These are phyloP conservation scores for Serendipita sp. DNA, from an alignment of 768 basidiomycete species.

Conservation along the genomic window DNA sequence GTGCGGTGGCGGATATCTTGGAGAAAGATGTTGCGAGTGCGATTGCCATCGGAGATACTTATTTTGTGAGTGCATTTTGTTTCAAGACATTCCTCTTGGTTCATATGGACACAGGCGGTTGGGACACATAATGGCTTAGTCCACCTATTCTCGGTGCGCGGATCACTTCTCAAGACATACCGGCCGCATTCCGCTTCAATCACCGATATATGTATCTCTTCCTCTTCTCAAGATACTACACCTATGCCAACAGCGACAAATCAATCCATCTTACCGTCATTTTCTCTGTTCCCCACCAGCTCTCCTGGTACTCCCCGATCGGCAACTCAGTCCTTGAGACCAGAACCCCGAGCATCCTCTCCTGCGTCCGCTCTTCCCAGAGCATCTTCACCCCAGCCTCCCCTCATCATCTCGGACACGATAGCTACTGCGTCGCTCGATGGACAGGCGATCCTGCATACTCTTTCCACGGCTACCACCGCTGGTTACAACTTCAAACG, in stretches of 20 bases:
- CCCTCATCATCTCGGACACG: conserved; percentile 12
- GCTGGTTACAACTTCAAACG: conserved; percentile 85
- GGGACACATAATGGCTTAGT: conserved; percentile 92
- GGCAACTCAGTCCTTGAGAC: background rate
- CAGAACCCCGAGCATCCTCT: background rate
- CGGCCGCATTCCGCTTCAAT: conserved; percentile 82
- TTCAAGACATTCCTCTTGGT: conserved; percentile 5
- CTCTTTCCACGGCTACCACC: conserved; percentile 58
- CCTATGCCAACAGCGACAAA: background rate
- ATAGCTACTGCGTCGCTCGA: conserved; percentile 1
- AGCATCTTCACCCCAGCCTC: background rate
- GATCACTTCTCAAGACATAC: conserved; percentile 74
- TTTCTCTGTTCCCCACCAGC: background rate
- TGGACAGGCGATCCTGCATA: conserved; percentile 82
- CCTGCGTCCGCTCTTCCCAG: background rate
- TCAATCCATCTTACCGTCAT: background rate
- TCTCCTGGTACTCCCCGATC: background rate
- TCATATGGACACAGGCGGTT: conserved; percentile 43
- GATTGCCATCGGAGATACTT: conserved; percentile 54
- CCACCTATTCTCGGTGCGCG: conserved; percentile 65
- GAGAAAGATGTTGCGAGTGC: conserved; percentile 84
- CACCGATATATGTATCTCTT: conserved; percentile 70
- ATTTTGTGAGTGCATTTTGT: conserved; percentile 48
- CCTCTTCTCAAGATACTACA: conserved; percentile 10
- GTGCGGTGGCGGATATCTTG: conserved; percentile 63